phyloP scores from a whole-genome alignment of 208 protist species.

The Acanthamoeba lenticulata region DNA sequence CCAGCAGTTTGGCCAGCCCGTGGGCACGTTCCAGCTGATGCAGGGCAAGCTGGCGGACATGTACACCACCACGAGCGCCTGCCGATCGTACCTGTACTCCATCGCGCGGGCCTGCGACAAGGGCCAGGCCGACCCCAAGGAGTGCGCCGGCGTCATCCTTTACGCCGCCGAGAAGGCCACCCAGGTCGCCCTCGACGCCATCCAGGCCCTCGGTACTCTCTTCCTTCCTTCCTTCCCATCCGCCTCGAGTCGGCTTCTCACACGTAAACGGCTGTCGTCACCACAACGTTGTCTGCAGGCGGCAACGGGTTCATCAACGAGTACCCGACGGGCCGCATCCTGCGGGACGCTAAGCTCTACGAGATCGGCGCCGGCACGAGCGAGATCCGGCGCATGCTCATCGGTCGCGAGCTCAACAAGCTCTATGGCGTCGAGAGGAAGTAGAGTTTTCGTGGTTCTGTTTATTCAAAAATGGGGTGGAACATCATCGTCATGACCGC shows the following conservation, averaged over 20 bases:
- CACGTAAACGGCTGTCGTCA: no score
- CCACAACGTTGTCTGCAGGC: no score
- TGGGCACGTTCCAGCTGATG: slow-evolving; percentile 94
- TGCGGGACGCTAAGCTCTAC: slow-evolving; percentile 96
- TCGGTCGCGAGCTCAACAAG: slow-evolving; percentile 85
- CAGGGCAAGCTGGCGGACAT: slow-evolving; percentile 96
- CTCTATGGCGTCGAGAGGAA: slow-evolving; percentile 52
- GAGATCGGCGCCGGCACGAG: slow-evolving; percentile 93
- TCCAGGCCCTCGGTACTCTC: slow-evolving; percentile 88
- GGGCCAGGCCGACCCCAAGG: slow-evolving; percentile 75
- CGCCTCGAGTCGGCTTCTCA: neutral
- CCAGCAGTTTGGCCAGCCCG: slow-evolving; percentile 92
- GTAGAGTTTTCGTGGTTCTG: no score
- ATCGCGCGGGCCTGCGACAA: slow-evolving; percentile 88
- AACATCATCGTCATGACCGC: no score
- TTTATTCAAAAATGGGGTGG: no score
- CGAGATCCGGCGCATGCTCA: slow-evolving; percentile 88
- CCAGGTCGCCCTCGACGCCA: slow-evolving; percentile 93
- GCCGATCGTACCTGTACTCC: slow-evolving; percentile 92
- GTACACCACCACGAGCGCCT: slow-evolving; percentile 91
- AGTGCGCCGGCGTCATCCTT: slow-evolving; percentile 94
- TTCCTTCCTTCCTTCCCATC: neutral
- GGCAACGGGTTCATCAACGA: slow-evolving; percentile 96
- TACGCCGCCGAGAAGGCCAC: slow-evolving; percentile 94
- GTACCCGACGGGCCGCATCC: slow-evolving; percentile 94